phyloP scores from a whole-genome alignment of 306 rosid genomes.

The Astragalus membranaceus region DNA sequence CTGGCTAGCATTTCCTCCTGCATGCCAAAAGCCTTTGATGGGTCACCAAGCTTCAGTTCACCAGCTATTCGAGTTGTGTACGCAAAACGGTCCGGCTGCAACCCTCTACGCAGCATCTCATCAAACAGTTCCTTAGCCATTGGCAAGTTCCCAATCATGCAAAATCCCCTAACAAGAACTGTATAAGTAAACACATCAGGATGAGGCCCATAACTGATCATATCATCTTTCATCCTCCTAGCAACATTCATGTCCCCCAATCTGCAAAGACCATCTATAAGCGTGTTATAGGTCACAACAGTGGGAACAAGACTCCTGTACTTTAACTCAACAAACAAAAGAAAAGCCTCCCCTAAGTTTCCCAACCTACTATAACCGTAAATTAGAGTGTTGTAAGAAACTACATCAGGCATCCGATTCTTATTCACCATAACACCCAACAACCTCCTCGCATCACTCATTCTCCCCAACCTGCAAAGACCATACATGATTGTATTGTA shows the following conservation, averaged over 20 bases:
- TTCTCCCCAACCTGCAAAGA: constrained; percentile 51
- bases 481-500: constrained; percentile 61
- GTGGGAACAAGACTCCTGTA: constrained; percentile 39
- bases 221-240: constrained; percentile 46
- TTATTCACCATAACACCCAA: constrained; percentile 36
- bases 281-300: constrained; percentile 63
- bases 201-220: constrained; percentile 42
- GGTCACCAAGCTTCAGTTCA: constrained; percentile 60
- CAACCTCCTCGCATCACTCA: constrained; percentile 49
- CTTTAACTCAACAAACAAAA: constrained; percentile 45
- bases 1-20: constrained; percentile 66
- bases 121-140: constrained; percentile 60
- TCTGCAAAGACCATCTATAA: constrained; percentile 64
- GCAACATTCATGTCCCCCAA: constrained; percentile 64
- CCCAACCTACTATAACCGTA: constrained; percentile 60
- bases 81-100: constrained; percentile 60
- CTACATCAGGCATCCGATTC: constrained; percentile 50
- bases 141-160: constrained; percentile 46
- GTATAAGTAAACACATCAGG: constrained; percentile 74
- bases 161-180: constrained; percentile 58
- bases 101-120: constrained; percentile 57
- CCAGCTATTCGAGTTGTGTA: constrained; percentile 61
- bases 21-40: constrained; percentile 50
- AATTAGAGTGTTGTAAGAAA: constrained; percentile 60
- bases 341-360: constrained; percentile 47